A percentile compares a stretch with the other conserved stretches of the same genome.
Conservation (phyloP, 768 basidiomycete species). For the Auricularia sp. region DNA sequence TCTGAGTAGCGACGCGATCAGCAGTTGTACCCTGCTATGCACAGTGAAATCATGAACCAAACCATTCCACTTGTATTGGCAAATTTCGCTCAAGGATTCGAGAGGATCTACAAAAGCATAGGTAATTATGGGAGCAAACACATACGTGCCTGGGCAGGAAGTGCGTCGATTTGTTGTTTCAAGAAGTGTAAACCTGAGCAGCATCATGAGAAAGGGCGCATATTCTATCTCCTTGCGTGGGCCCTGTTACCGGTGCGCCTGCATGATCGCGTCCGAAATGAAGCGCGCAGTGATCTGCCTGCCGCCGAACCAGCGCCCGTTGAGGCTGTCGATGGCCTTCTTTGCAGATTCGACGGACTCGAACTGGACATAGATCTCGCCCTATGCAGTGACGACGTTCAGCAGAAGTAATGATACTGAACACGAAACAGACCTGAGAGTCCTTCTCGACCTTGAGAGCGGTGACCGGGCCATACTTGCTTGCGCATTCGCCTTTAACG, state of each 20-base stretch:
- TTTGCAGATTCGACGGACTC: conserved; percentile 66
- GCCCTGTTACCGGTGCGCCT: conserved; percentile 47
- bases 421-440: conserved; percentile 54
- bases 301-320: conserved; percentile 96
- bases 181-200: background rate
- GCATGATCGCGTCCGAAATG: conserved; percentile 91
- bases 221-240: background rate
- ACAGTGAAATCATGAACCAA: no score
- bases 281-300: conserved; percentile 78
- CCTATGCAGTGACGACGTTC: conserved; percentile 34
- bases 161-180: background rate
- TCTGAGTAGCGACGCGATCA: no score
- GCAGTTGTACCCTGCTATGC: no score
- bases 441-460: conserved; percentile 92
- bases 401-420: background rate
- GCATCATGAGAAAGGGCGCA: background rate
- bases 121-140: background rate
- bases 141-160: background rate
- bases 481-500: conserved; percentile 87
- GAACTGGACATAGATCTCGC: conserved; percentile 96
- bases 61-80: no score
- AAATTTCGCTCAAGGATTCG: background rate
- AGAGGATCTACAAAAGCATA: background rate
- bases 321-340: conserved; percentile 78
- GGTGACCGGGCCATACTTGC: conserved; percentile 78